Conservation (phyloP, 805 yeast species). For the Jamesozyma rosinii region DNA sequence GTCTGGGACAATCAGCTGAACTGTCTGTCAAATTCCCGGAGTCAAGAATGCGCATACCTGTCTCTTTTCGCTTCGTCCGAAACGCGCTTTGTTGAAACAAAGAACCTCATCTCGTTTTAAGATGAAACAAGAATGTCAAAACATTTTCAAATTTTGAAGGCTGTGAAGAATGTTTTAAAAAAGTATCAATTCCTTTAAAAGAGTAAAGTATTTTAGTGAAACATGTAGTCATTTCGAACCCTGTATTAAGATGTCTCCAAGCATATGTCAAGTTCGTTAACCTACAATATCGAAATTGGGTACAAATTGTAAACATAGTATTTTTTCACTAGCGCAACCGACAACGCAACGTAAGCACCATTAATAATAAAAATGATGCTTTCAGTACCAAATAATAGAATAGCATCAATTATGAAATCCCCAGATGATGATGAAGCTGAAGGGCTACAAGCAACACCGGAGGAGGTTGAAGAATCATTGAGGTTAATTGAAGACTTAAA, state of each 20-base stretch:
- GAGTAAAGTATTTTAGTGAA: neutral
- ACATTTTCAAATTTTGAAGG: neutral
- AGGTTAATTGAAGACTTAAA: conserved; percentile 59
- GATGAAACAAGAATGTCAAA: neutral
- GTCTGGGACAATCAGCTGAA: too few species aligned
- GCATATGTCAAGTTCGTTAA: neutral
- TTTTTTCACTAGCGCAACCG: neutral
- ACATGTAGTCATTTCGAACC: neutral
- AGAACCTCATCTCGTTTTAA: conserved; percentile 3
- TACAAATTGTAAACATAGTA: neutral
- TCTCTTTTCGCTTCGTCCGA: neutral
- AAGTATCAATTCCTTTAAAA: neutral
- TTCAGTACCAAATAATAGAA: conserved; percentile 11
- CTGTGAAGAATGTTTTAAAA: neutral
- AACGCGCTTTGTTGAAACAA: neutral
- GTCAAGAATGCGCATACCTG: too few species aligned
- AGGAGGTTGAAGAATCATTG: conserved; percentile 9
- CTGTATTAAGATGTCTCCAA: neutral
- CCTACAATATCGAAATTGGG: neutral
- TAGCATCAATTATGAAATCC: conserved; percentile 14
- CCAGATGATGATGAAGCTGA: conserved; percentile 1
- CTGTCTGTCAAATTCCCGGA: too few species aligned
- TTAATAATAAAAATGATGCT: neutral
- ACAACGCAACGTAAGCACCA: neutral
- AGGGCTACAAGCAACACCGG: conserved; percentile 1